These are phyloP conservation scores for Pichia sp. DNA, from an alignment of 1,139 yeast species.

Conservation along the genomic window DNA sequence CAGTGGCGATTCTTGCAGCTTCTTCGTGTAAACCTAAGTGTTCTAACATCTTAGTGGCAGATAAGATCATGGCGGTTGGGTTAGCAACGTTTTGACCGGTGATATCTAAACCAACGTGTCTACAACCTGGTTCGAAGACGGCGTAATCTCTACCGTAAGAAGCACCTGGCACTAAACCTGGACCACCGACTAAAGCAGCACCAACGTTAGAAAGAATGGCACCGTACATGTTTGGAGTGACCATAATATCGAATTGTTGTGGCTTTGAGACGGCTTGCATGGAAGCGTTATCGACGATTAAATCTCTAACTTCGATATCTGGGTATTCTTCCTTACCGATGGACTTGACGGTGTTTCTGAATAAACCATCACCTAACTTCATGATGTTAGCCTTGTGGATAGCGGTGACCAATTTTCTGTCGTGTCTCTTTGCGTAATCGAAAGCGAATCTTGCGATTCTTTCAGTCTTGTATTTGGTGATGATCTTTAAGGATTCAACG, in stretches of 20 bases:
- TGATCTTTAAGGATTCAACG: conserved; percentile 93
- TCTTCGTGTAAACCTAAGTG: conserved; percentile 84
- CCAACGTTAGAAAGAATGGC: conserved; percentile 96
- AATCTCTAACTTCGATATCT: conserved; percentile 78
- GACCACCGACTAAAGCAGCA: conserved; percentile 98
- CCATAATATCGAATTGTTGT: conserved; percentile 96
- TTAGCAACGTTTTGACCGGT: conserved; percentile 94
- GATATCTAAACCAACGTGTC: conserved; percentile 98
- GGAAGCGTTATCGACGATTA: conserved; percentile 98
- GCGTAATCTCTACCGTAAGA: conserved; percentile 98
- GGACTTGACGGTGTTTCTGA: conserved; percentile 91
- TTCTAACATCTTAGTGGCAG: conserved; percentile 88
- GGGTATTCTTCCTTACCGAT: conserved; percentile 87
- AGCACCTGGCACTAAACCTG: conserved; percentile 98
- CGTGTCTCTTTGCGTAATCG: conserved; percentile 90
- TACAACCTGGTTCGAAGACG: conserved; percentile 98
- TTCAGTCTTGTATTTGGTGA: conserved; percentile 94
- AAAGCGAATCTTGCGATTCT: conserved; percentile 97
- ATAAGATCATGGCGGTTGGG: conserved; percentile 97
- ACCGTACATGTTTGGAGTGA: conserved; percentile 98
- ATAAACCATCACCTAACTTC: conserved; percentile 98
- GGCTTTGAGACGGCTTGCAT: conserved; percentile 99
- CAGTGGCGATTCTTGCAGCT: conserved; percentile 84
- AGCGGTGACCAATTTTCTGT: conserved; percentile 91
- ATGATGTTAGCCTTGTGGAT: conserved; percentile 99